These are phyloP conservation scores for Saccharomyces jurei DNA, from an alignment of 805 yeast species.

Conservation along the genomic window DNA sequence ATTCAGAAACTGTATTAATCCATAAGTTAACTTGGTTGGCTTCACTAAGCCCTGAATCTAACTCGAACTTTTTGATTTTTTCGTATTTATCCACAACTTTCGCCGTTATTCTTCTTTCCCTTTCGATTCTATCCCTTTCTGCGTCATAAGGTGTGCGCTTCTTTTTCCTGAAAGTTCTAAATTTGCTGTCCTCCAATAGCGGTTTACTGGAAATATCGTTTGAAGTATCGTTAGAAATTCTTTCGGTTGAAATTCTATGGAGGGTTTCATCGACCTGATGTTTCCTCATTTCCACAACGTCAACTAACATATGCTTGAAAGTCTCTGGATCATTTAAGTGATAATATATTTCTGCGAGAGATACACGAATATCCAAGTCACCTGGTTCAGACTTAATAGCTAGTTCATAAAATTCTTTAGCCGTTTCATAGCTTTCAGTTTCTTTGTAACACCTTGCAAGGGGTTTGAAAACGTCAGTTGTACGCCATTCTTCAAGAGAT, in stretches of 20 bases:
- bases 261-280: slow-evolving; percentile 20
- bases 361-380: slow-evolving; percentile 65
- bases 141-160: slow-evolving; percentile 30
- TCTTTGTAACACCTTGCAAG: slow-evolving; percentile 75
- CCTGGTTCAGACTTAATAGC: slow-evolving; percentile 51
- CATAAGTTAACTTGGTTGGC: slow-evolving; percentile 64
- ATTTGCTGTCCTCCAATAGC: slow-evolving; percentile 26
- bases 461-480: slow-evolving; percentile 40
- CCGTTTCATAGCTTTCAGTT: slow-evolving; percentile 57
- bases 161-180: slow-evolving; percentile 21
- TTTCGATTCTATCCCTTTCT: slow-evolving; percentile 40
- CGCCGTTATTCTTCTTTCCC: slow-evolving; percentile 51
- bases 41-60: slow-evolving; percentile 43
- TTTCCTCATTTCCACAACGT: slow-evolving; percentile 40
- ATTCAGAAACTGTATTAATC: slow-evolving; percentile 75
- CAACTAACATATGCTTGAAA: slow-evolving; percentile 47
- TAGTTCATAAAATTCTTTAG: slow-evolving; percentile 49
- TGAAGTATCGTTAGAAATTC: not conserved
- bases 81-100: slow-evolving; percentile 49
- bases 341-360: slow-evolving; percentile 74
- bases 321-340: slow-evolving; percentile 51
- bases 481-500: slow-evolving; percentile 43
- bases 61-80: slow-evolving; percentile 45
- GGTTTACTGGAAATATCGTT: slow-evolving; percentile 23
- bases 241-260: slow-evolving; percentile 4